phyloP scores from a whole-genome alignment of 2,329 filamentous ascomycete species.

The Fusarium penzigii region DNA sequence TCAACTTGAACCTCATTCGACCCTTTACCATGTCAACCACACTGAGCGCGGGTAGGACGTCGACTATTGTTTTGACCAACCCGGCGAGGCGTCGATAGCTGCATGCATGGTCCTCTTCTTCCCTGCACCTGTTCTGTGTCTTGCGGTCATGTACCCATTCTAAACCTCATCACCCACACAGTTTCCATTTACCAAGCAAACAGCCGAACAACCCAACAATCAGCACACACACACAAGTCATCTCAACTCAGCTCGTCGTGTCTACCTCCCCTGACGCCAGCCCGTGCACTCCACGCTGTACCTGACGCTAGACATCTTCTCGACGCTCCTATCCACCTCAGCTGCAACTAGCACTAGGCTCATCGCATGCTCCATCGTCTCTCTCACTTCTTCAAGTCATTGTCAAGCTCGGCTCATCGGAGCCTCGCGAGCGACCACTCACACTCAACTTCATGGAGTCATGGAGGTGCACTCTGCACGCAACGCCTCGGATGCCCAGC shows the following conservation, averaged over 20 bases:
- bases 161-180: not conserved
- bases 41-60: not conserved
- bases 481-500: not conserved
- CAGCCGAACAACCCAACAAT: no score
- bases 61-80: not conserved
- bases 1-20: not conserved
- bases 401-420: not conserved
- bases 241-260: not conserved
- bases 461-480: not conserved
- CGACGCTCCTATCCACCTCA: not conserved
- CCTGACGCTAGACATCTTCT: no score
- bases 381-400: not conserved
- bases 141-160: no score
- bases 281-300: not conserved
- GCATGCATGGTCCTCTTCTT: not conserved
- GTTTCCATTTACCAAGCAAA: not conserved
- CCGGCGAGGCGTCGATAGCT: not conserved
- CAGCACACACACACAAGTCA: not conserved
- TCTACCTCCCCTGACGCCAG: not conserved
- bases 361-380: no score
- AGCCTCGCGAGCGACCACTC: not conserved
- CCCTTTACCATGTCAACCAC: no score
- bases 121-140: not conserved
- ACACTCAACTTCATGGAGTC: not conserved
- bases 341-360: not conserved